Evolutionary conservation across 176 grass and related monocot genomes (phyloP).

Genomic region (Areca catechu): DNA sequence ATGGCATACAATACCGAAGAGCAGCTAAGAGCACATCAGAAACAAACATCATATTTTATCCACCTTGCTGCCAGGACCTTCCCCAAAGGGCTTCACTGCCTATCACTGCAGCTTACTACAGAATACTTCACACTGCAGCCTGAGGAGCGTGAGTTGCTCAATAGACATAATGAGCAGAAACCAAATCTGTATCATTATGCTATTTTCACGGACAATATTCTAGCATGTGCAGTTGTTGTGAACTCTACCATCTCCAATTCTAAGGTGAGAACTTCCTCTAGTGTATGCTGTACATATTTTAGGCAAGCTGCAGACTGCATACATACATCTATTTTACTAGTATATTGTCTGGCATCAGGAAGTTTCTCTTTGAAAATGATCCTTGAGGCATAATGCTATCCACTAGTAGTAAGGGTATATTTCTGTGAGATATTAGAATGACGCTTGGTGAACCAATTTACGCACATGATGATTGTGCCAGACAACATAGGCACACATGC

Average conservation of each 20-base stretch:
- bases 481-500: too few relatives aligned
- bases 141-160: slow-evolving; percentile 28
- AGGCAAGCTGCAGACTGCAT: not conserved
- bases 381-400: too few relatives aligned
- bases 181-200: slow-evolving; percentile 65
- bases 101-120: slow-evolving; percentile 63
- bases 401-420: too few relatives aligned
- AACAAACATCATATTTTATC: slow-evolving; percentile 58
- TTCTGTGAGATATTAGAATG: too few relatives aligned
- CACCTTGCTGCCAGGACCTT: slow-evolving; percentile 60
- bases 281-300: not conserved
- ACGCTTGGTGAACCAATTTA: too few relatives aligned
- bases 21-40: slow-evolving; percentile 58
- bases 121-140: slow-evolving; percentile 58
- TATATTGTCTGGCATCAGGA: too few relatives aligned
- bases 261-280: slow-evolving; percentile 30
- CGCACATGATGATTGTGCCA: too few relatives aligned
- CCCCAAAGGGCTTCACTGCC: slow-evolving; percentile 81
- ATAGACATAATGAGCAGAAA: slow-evolving; percentile 22
- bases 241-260: slow-evolving; percentile 59
- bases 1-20: slow-evolving; percentile 68
- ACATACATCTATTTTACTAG: not conserved
- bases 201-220: slow-evolving; percentile 76
- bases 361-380: too few relatives aligned
- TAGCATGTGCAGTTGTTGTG: slow-evolving; percentile 77